These are phyloP conservation scores for Letharia columbiana DNA, from an alignment of 495 filamentous ascomycete species.

Conservation along the genomic window DNA sequence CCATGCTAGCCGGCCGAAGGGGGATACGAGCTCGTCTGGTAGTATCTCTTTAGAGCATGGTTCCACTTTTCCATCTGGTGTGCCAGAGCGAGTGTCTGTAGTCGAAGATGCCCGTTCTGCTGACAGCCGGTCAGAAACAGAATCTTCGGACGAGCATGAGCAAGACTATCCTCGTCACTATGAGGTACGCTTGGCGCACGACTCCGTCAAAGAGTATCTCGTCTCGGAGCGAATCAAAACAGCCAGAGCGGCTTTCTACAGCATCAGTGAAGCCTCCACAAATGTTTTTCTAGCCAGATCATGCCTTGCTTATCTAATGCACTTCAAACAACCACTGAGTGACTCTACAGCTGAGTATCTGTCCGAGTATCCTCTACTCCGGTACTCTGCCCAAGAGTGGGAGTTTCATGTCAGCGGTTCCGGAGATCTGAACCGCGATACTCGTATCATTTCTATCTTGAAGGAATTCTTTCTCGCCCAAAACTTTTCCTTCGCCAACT, in stretches of 20 bases:
- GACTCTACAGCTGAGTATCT: background rate
- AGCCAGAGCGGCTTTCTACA: background rate
- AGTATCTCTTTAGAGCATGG: background rate
- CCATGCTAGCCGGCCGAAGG: background rate
- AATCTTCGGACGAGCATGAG: background rate
- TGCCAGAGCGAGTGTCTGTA: background rate
- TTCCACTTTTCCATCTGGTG: background rate
- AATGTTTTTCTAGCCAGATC: background rate
- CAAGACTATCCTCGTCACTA: background rate
- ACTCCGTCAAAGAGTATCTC: slow-evolving; percentile 36
- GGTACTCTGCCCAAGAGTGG: background rate
- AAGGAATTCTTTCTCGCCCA: background rate
- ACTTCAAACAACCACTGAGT: background rate
- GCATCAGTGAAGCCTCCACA: background rate
- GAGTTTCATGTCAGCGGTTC: background rate
- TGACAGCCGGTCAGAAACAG: background rate
- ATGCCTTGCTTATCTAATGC: background rate
- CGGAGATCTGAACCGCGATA: background rate
- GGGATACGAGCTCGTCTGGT: background rate
- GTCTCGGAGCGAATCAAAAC: background rate
- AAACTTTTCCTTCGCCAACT: background rate
- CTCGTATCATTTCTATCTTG: background rate
- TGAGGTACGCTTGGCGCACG: slow-evolving; percentile 29
- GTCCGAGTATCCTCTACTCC: background rate
- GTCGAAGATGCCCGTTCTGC: background rate